Evolutionary conservation across 2,329 filamentous ascomycete genomes (phyloP), one percentile per base, ranked within the genome.

Genomic region (Verticillium albo-atrum): DNA sequence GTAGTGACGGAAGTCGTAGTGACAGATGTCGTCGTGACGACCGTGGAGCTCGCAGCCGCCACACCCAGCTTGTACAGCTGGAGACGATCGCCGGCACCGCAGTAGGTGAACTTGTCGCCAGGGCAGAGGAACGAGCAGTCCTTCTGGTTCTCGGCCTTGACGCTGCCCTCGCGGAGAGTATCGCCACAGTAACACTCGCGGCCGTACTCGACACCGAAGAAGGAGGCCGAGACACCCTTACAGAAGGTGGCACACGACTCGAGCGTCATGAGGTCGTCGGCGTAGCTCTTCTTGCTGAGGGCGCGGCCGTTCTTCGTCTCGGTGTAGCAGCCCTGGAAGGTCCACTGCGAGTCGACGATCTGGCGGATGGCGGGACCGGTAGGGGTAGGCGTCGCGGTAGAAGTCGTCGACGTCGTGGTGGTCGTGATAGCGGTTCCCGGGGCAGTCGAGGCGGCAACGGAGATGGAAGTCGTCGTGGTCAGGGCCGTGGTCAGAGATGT

Each of bases 191-290:
- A 66, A 57, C 65, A 66, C 50, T 67, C 65, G n/a, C 51, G 17
- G 47, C 60, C 61, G 30, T 63, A 64, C 60, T 65, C 62, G 15
- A 61, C 53, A 15, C 63, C 63, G 55, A 57, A 57, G 50, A 56
- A 54, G 27, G 42, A 9, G 14, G 54, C 15, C 34, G 64, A 28
- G 30, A 17, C 32, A 32, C 23, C 63, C 7, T 76, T 70, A 68
- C 83, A 86, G 68, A 80, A 78, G 5, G 71, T 68, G 55, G 82
- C 73, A 65, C 83, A 85, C 25, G 75, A 76, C 55, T 73, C 75
- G 67, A 73, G 77, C 63, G 71, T 76, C 67, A 80, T 73, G 54
- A 65, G 56, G n/a, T 77, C 77, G 34, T 81, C 65, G 58, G 77
- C 70, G 23, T 47, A 70, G 2, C 61, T 62, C 14, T 66, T 68